Evolutionary conservation across 129 eudicot genomes (phyloP).

Genomic region (Tagetes erecta): DNA sequence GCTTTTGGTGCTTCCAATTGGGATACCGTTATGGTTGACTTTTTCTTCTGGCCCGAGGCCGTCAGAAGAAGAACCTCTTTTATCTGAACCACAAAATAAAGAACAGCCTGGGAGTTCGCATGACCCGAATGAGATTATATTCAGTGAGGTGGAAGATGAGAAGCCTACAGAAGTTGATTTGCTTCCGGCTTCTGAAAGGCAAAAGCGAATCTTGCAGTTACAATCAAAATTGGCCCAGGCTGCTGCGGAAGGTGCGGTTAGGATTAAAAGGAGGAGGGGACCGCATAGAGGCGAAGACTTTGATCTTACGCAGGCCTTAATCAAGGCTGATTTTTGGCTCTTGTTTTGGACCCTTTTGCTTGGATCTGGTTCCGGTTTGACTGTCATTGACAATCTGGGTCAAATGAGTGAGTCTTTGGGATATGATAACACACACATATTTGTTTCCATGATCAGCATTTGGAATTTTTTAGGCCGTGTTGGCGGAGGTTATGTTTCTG

Average conservation of each 20-base stretch:
- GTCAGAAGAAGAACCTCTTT: conserved; percentile 59
- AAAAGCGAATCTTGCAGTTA: conserved; percentile 71
- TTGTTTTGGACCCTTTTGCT: conserved; percentile 76
- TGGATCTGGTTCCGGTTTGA: conserved; percentile 97
- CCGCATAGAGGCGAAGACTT: conserved; percentile 99
- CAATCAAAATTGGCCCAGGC: conserved; percentile 87
- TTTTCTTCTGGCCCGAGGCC: conserved; percentile 42
- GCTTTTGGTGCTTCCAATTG: conserved; percentile 54
- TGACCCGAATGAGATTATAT: conserved; percentile 66
- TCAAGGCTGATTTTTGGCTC: conserved; percentile 97
- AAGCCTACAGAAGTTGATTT: conserved; percentile 66
- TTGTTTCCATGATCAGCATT: conserved; percentile 97
- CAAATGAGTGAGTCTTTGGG: conserved; percentile 97
- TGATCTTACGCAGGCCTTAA: conserved; percentile 81
- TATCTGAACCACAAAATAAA: conserved; percentile 50
- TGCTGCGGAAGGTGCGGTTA: conserved; percentile 98
- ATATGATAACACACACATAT: conserved; percentile 76
- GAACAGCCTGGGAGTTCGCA: conserved; percentile 45
- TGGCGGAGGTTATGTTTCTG: conserved; percentile 97
- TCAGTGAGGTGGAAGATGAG: conserved; percentile 96
- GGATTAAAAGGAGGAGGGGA: conserved; percentile 74
- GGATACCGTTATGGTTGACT: conserved; percentile 55
- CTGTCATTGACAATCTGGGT: conserved; percentile 91
- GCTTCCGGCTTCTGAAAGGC: conserved; percentile 80
- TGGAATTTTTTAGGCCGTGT: conserved; percentile 98